phyloP scores from a whole-genome alignment of 23 red algal genomes.

The Gracilaria vermiculophylla region DNA sequence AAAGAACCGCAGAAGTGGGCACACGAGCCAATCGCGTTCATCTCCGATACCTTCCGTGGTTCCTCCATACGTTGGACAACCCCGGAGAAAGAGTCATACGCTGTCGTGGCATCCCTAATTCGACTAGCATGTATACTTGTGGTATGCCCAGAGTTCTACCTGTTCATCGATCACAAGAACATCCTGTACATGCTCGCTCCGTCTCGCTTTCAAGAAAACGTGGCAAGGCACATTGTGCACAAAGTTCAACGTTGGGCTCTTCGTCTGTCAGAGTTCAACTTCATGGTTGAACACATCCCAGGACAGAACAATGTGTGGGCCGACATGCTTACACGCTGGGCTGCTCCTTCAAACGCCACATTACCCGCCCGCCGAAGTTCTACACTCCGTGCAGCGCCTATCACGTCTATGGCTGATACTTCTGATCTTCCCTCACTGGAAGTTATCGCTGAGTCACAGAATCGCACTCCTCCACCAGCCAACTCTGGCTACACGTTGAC shows the following conservation, averaged over 20 bases:
- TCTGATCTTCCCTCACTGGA: background rate
- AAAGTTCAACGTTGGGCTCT: constrained; percentile 2
- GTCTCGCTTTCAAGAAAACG: background rate
- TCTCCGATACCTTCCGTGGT: background rate
- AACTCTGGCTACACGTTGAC: too few species aligned
- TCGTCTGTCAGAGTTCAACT: background rate
- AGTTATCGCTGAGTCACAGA: background rate
- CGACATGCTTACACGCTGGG: background rate
- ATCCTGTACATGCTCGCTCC: background rate
- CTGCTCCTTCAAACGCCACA: background rate
- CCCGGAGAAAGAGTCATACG: background rate
- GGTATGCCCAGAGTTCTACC: background rate
- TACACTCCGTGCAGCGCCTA: background rate
- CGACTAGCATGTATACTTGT: background rate
- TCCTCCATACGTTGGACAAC: background rate
- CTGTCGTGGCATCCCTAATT: background rate
- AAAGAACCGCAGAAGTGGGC: background rate
- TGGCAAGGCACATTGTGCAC: background rate
- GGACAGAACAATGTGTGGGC: background rate
- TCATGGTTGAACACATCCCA: background rate
- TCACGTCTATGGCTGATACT: background rate
- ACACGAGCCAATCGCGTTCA: background rate
- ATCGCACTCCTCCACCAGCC: background rate
- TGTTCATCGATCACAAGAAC: constrained; percentile 22
- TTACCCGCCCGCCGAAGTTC: background rate